Conservation (phyloP, 345 rosid species). For the Dovyalis caffra region DNA sequence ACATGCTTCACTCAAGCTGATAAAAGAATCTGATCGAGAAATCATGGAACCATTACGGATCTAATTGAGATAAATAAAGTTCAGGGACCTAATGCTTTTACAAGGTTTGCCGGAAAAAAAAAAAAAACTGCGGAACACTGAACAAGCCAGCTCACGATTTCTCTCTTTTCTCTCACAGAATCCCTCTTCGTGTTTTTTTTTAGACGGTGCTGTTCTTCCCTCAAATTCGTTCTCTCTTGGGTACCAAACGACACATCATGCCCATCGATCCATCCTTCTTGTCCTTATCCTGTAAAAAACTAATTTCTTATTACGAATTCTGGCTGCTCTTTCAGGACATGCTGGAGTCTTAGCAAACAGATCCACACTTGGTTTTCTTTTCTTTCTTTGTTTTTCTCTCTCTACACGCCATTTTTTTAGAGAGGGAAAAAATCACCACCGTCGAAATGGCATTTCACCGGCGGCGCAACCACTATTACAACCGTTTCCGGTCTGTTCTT, state of each 20-base stretch:
- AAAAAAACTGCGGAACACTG: no score
- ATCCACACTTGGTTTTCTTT: background rate
- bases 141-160: no score
- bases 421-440: background rate
- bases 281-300: background rate
- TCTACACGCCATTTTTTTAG: background rate
- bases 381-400: background rate
- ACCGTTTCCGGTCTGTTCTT: constrained; percentile 50
- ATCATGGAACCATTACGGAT: no score
- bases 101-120: rapidly evolving
- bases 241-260: background rate
- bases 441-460: constrained; percentile 59
- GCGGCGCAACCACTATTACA: constrained; percentile 61
- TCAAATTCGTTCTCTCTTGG: background rate
- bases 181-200: no score
- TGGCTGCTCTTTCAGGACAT: background rate
- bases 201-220: background rate
- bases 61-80: no score
- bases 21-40: no score
- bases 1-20: no score
- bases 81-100: no score
- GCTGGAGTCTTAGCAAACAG: background rate
- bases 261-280: background rate
- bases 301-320: background rate
- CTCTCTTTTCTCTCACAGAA: no score